Evolutionary conservation across 345 rosid species (phyloP).

Genomic region (Eucalyptus guilfoylei): DNA sequence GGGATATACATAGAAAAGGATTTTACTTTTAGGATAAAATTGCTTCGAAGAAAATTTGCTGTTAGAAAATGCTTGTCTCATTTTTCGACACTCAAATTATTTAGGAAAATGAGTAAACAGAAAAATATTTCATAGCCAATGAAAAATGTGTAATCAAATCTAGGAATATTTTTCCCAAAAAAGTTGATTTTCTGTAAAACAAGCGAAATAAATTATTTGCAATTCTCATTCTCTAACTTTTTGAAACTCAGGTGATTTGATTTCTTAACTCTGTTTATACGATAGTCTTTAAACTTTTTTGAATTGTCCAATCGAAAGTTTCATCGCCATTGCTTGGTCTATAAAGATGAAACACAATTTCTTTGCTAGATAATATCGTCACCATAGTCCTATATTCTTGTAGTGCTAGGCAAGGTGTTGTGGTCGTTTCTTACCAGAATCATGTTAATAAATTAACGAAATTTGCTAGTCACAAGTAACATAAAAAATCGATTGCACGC

Average conservation of each 20-base stretch:
- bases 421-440: neutral
- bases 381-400: neutral
- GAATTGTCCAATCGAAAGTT: neutral
- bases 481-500: neutral
- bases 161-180: neutral
- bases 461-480: neutral
- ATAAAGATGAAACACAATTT: neutral
- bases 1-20: neutral
- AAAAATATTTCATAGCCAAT: neutral
- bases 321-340: neutral
- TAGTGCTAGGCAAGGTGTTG: neutral
- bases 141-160: neutral
- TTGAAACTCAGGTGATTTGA: neutral
- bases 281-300: too few species aligned
- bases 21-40: neutral
- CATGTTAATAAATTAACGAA: neutral
- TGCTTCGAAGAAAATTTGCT: neutral
- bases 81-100: neutral
- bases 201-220: neutral
- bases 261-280: neutral
- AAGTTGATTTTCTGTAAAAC: neutral
- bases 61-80: neutral
- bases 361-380: neutral
- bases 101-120: neutral
- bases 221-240: neutral